These are phyloP conservation scores for Pisolithus orientalis DNA, from an alignment of 768 basidiomycete genomes.

Conservation along the genomic window DNA sequence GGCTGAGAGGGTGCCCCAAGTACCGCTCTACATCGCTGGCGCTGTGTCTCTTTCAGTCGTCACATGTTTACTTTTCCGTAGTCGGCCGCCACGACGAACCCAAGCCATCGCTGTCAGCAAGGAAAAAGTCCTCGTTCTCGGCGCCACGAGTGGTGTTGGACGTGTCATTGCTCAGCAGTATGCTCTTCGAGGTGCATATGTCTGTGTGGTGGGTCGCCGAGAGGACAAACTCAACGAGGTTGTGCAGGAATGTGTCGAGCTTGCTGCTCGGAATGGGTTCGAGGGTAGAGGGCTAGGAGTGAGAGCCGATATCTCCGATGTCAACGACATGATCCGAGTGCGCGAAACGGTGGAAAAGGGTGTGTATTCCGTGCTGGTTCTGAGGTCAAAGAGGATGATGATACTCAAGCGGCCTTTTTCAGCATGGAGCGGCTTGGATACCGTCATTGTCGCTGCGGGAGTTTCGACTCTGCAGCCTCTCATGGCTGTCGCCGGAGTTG, in stretches of 20 bases:
- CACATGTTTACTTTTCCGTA: slow-evolving; percentile 13
- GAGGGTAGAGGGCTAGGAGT: slow-evolving; percentile 40
- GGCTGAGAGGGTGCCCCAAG: background rate
- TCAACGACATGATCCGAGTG: slow-evolving; percentile 61
- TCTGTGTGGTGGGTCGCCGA: slow-evolving; percentile 71
- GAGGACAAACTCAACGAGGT: slow-evolving; percentile 50
- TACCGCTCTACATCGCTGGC: slow-evolving; percentile 2
- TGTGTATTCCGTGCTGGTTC: slow-evolving; percentile 26
- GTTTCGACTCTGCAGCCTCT: slow-evolving; percentile 78
- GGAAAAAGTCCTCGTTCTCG: slow-evolving; percentile 78
- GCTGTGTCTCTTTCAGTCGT: slow-evolving; percentile 11
- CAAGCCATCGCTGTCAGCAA: slow-evolving; percentile 31
- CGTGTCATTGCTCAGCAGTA: slow-evolving; percentile 64
- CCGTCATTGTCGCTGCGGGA: slow-evolving; percentile 75
- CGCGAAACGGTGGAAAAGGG: slow-evolving; percentile 49
- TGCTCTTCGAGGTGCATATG: slow-evolving; percentile 64
- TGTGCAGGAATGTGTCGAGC: slow-evolving; percentile 47
- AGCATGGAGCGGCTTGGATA: slow-evolving; percentile 85
- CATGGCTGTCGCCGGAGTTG: slow-evolving; percentile 59
- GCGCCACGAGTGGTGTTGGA: slow-evolving; percentile 83
- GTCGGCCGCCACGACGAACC: slow-evolving; percentile 22
- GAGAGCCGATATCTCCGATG: slow-evolving; percentile 56
- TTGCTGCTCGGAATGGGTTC: slow-evolving; percentile 14
- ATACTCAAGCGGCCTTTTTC: background rate
- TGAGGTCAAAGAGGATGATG: background rate